Evolutionary conservation across 352 stramenopile genomes (phyloP), one percentile per base, ranked within the genome.

Genomic region (Thraustochytrium sp.): DNA sequence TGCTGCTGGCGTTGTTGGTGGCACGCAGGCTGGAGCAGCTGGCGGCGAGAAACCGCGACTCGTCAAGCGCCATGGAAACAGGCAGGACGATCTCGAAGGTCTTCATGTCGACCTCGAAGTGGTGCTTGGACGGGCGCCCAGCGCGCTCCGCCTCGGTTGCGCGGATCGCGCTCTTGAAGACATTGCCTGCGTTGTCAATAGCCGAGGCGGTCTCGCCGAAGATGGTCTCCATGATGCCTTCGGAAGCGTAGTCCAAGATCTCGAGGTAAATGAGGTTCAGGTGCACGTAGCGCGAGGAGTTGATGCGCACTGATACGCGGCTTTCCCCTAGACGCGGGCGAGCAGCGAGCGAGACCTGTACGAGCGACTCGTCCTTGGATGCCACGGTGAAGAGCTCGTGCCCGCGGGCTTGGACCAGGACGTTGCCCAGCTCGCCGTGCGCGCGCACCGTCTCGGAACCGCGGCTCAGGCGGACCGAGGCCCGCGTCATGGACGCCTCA

Each of bases 401-500:
- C 3, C 40, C 68, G 16, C 68, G 42, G 13, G 23, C 42, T 26
- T 44, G 13, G 26, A 80, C 68, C 5, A 9, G 48, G 16, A 80
- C 31, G 38, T 80, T 80, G 68, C 68, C 68, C 11, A 80, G 68
- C 53, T 64, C 36, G 53, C 68, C 68, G n/a, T 34, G 31, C 2
- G 40, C 44, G 23, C 34, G 31, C 31, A 80, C 31, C 8, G 23
- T 36, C 36, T 75, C 11, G 0, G 42, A 18, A 8, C 31, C 51
- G 26, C 53, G 68, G 23, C 18, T 64, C 29, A 80, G 23, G 16
- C 23, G 8, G 8, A 80, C 42, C 5, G 31, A 49, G 11, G 46
- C 49, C 4, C 40, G 31, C 34, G 68, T 72, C 44, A 80, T 61
- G 9, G 31, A 48, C n/a, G 40, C 48, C 53, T 80, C 48, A 8